Percentiles rank a stretch among this genome's conserved stretches.
Evolutionary conservation across 352 stramenopile genomes (phyloP).

Genomic region (Globisporangium spinosum): DNA sequence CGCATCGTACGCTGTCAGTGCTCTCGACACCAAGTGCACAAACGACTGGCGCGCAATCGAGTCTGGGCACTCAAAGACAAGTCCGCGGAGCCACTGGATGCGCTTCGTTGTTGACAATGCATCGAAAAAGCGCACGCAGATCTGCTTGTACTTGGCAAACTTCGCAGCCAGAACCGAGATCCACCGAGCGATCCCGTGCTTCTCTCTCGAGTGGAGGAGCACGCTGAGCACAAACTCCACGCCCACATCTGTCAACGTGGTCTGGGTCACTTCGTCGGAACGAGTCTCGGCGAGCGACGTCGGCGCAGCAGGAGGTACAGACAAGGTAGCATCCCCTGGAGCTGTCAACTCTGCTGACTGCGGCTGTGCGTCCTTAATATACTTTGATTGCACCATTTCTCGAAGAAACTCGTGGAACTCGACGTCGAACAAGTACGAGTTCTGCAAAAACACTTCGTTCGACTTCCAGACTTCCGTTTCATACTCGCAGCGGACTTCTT

Average conservation of each 20-base stretch:
- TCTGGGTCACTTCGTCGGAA: slow-evolving; percentile 59
- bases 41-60: slow-evolving; percentile 85
- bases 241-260: slow-evolving; percentile 75
- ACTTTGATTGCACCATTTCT: slow-evolving; percentile 84
- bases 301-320: slow-evolving; percentile 21
- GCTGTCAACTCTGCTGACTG: slow-evolving; percentile 8
- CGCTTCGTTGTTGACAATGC: slow-evolving; percentile 52
- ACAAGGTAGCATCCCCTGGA: slow-evolving; percentile 14
- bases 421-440: slow-evolving; percentile 94
- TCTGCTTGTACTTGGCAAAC: slow-evolving; percentile 65
- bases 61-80: slow-evolving; percentile 85
- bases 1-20: slow-evolving; percentile 59
- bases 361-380: slow-evolving; percentile 49
- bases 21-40: slow-evolving; percentile 74
- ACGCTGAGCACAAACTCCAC: slow-evolving; percentile 87
- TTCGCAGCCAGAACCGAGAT: slow-evolving; percentile 72
- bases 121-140: slow-evolving; percentile 71
- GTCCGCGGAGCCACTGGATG: slow-evolving; percentile 50
- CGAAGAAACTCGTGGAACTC: slow-evolving; percentile 95
- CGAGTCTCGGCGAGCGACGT: slow-evolving; percentile 14
- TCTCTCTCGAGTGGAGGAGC: slow-evolving; percentile 84
- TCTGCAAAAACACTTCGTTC: slow-evolving; percentile 93
- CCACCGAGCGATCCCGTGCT: slow-evolving; percentile 82
- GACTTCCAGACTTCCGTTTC: slow-evolving; percentile 91
- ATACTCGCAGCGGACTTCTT: slow-evolving; percentile 67